phyloP scores from a whole-genome alignment of 208 protist species.

The Leishmania martiniquensis region DNA sequence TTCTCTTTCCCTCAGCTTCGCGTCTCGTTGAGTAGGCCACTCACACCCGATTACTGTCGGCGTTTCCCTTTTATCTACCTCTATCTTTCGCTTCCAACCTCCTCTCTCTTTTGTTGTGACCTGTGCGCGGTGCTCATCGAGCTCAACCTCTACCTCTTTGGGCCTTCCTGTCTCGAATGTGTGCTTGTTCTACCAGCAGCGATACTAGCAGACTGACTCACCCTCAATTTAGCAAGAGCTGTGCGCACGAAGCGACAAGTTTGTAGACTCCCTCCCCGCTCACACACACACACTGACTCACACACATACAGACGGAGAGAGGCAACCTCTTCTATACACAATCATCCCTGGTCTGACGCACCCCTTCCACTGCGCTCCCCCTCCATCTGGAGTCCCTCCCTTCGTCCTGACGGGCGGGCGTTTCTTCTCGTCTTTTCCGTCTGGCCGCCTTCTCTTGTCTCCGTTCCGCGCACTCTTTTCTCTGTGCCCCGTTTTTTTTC shows the following conservation, averaged over 20 bases:
- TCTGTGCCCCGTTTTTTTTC: too few species aligned
- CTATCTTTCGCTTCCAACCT: not conserved
- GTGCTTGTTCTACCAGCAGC: not conserved
- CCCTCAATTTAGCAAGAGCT: not conserved
- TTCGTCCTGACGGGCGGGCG: not conserved
- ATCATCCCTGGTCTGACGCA: not conserved
- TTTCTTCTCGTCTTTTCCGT: not conserved
- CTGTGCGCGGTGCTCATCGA: not conserved
- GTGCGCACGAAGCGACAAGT: not conserved
- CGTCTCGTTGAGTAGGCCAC: not conserved
- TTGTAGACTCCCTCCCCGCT: too few species aligned
- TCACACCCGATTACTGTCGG: not conserved
- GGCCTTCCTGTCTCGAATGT: constrained; percentile 6
- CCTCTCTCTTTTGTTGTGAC: not conserved
- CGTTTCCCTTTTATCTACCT: not conserved
- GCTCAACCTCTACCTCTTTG: constrained; percentile 8
- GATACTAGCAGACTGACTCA: not conserved
- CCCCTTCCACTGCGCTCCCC: not conserved
- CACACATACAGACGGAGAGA: not conserved
- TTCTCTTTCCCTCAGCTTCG: not conserved
- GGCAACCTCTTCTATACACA: not conserved
- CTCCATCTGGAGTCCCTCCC: not conserved
- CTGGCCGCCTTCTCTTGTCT: not conserved
- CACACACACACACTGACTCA: not conserved
- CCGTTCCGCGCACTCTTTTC: not conserved